Conservation (phyloP, 352 stramenopile species). For the Phytophthora podocarpi region DNA sequence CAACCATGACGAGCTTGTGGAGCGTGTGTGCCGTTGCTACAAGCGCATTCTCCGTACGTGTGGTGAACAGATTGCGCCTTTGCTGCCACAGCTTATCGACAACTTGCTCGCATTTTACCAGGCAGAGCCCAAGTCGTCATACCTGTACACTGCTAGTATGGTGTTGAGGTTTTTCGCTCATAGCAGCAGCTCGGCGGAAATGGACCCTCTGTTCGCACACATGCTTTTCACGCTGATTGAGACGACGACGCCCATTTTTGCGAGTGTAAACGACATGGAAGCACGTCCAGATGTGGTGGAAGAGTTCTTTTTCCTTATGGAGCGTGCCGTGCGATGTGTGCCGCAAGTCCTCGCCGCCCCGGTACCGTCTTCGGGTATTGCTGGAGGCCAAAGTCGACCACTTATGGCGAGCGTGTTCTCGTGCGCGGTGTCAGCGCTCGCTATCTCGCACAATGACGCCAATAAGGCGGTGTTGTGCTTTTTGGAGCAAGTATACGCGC, state of each 20-base stretch:
- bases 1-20: slow-evolving; percentile 76
- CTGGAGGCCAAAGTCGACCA: slow-evolving; percentile 13
- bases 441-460: slow-evolving; percentile 93
- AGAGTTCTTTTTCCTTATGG: slow-evolving; percentile 96
- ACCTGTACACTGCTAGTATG: slow-evolving; percentile 85
- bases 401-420: slow-evolving; percentile 86
- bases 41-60: slow-evolving; percentile 87
- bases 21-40: slow-evolving; percentile 85
- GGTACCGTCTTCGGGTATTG: slow-evolving; percentile 20
- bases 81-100: slow-evolving; percentile 78
- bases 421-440: slow-evolving; percentile 86
- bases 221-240: slow-evolving; percentile 71
- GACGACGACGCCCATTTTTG: slow-evolving; percentile 89
- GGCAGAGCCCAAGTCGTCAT: slow-evolving; percentile 82
- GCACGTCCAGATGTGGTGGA: slow-evolving; percentile 94
- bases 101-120: slow-evolving; percentile 83
- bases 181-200: slow-evolving; percentile 35
- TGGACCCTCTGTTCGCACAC: slow-evolving; percentile 55
- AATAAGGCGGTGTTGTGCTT: slow-evolving; percentile 95
- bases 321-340: slow-evolving; percentile 87
- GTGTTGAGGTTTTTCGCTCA: slow-evolving; percentile 78
- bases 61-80: slow-evolving; percentile 58
- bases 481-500: slow-evolving; percentile 68
- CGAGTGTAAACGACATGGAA: slow-evolving; percentile 54
- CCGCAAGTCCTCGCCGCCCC: slow-evolving; percentile 71